phyloP scores from a whole-genome alignment of 1,284 basidiomycete species.

The Macrocystidia cucumis region DNA sequence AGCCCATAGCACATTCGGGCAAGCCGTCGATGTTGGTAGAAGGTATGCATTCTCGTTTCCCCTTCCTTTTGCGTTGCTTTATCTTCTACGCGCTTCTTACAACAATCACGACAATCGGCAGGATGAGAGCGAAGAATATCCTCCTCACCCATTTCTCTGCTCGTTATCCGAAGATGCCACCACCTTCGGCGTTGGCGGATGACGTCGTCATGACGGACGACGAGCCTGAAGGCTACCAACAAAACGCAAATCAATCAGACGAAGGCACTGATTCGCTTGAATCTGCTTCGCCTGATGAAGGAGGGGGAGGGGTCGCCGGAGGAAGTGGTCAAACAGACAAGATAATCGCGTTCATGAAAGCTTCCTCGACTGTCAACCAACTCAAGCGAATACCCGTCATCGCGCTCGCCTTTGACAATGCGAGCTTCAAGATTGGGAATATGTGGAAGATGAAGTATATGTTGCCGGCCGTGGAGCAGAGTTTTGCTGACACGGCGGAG shows the following conservation, averaged over 20 bases:
- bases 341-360: too few species aligned
- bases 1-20: slow-evolving; percentile 85
- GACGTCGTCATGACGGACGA: slow-evolving; percentile 5
- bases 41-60: slow-evolving; percentile 33
- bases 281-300: too few species aligned
- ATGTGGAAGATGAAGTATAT: slow-evolving; percentile 81
- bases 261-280: too few species aligned
- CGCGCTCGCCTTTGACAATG: slow-evolving; percentile 79
- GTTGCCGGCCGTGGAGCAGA: slow-evolving; percentile 61
- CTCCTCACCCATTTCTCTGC: slow-evolving; percentile 95
- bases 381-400: too few species aligned
- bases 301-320: slow-evolving; percentile 3
- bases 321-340: slow-evolving; percentile 21
- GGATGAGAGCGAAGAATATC: slow-evolving; percentile 78
- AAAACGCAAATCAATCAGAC: too few species aligned
- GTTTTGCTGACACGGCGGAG: slow-evolving; percentile 51
- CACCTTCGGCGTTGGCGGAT: slow-evolving; percentile 15
- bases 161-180: slow-evolving; percentile 85
- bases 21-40: slow-evolving; percentile 75
- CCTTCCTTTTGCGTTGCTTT: slow-evolving; percentile 1
- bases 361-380: too few species aligned
- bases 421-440: slow-evolving; percentile 63
- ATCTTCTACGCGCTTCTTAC: slow-evolving; percentile 1
- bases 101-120: too few species aligned
- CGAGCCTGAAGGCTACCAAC: too few species aligned